Percentiles rank a stretch among this genome's conserved stretches.
These are phyloP conservation scores for Pseudopithomyces maydicus DNA, from an alignment of 2,329 filamentous ascomycete species.

Conservation along the genomic window DNA sequence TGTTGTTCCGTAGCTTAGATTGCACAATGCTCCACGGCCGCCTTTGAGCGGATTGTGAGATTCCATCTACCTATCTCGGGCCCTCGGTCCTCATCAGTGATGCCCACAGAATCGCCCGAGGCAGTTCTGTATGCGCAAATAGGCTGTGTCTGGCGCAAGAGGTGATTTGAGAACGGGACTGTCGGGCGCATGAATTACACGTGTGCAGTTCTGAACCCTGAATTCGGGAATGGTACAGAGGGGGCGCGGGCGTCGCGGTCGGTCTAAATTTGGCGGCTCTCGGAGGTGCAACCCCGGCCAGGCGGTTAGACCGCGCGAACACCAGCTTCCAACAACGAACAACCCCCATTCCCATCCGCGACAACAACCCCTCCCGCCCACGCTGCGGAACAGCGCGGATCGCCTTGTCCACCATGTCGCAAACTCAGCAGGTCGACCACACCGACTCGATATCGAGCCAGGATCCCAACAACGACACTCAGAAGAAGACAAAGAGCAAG, in stretches of 20 bases:
- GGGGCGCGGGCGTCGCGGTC: conserved; percentile 23
- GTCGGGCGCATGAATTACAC: background rate
- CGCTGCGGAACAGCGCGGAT: conserved; percentile 39
- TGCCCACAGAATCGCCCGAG: too few relatives aligned
- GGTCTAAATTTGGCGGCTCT: conserved; percentile 14
- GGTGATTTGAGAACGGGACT: background rate
- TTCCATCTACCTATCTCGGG: too few relatives aligned
- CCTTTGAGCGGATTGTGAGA: conserved; percentile 5
- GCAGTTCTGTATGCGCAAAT: too few relatives aligned
- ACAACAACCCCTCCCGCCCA: conserved; percentile 20
- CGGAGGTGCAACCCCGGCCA: conserved; percentile 11
- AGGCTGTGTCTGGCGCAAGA: background rate
- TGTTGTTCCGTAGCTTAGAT: conserved; percentile 16
- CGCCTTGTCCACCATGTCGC: conserved; percentile 47
- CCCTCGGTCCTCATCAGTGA: too few relatives aligned
- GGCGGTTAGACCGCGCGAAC: conserved; percentile 7
- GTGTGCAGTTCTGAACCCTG: background rate
- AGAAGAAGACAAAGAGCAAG: conserved; percentile 80
- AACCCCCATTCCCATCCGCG: conserved; percentile 13
- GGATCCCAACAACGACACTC: conserved; percentile 46
- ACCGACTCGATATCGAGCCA: conserved; percentile 51
- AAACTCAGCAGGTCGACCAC: conserved; percentile 49
- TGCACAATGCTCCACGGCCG: conserved; percentile 6
- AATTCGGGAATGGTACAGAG: conserved; percentile 16
- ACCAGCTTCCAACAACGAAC: conserved; percentile 17